Conservation (phyloP, 192 early-diverging fungal genomes). For the Umbelopsis isabellina region DNA sequence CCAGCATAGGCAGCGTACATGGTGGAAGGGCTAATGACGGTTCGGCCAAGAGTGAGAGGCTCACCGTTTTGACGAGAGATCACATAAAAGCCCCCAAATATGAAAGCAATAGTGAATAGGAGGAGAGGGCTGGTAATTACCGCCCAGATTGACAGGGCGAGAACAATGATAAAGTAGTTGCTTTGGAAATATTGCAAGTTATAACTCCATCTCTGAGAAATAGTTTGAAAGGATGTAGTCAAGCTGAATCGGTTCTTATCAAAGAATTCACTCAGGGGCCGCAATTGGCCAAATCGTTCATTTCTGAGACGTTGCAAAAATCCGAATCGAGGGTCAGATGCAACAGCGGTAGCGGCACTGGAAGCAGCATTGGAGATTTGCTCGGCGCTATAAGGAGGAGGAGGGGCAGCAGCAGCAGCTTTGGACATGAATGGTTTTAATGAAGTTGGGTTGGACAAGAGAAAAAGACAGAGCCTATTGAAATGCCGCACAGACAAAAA, state of each 20-base stretch:
- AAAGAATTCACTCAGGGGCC: slow-evolving; percentile 59
- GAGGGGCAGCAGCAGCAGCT: slow-evolving; percentile 4
- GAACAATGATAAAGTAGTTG: slow-evolving; percentile 62
- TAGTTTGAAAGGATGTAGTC: slow-evolving; percentile 42
- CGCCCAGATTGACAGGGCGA: slow-evolving; percentile 57
- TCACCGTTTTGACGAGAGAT: slow-evolving; percentile 51
- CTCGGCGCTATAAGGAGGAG: not conserved
- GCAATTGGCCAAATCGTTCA: slow-evolving; percentile 53
- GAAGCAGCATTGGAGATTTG: slow-evolving; percentile 3
- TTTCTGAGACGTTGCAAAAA: slow-evolving; percentile 52
- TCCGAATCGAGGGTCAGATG: slow-evolving; percentile 44
- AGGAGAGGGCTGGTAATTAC: slow-evolving; percentile 55
- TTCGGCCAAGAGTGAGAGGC: slow-evolving; percentile 44
- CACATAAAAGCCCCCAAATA: slow-evolving; percentile 51
- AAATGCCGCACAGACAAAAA: slow-evolving; percentile 19
- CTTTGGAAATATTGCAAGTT: slow-evolving; percentile 63
- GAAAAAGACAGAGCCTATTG: not conserved
- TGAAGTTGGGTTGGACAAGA: not conserved
- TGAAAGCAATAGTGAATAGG: slow-evolving; percentile 52
- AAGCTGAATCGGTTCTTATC: slow-evolving; percentile 56
- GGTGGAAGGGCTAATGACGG: slow-evolving; percentile 40
- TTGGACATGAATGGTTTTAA: not conserved
- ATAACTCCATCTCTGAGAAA: slow-evolving; percentile 48
- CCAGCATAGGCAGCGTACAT: slow-evolving; percentile 48
- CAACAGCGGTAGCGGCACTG: slow-evolving; percentile 26